phyloP scores from a whole-genome alignment of 1,139 yeast genomes.

The Hanseniaspora sp. region DNA sequence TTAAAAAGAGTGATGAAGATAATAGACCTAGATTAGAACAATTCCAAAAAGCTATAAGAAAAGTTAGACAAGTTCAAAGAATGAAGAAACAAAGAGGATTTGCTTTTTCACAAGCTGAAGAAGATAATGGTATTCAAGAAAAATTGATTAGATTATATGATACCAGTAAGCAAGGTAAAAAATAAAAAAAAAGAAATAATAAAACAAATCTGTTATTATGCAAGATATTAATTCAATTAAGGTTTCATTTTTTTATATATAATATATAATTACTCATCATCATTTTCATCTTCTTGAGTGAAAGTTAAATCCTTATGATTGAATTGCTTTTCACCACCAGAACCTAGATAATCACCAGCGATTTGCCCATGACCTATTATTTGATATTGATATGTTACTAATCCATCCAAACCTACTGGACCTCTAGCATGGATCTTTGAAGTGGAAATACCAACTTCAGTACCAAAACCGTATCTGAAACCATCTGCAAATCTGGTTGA shows the following conservation, averaged over 20 bases:
- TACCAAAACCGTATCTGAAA: conserved; percentile 93
- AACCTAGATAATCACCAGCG: conserved; percentile 84
- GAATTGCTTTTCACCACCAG: conserved; percentile 77
- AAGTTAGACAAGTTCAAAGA: conserved; percentile 94
- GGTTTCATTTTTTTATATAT: background rate
- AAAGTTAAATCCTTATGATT: conserved; percentile 53
- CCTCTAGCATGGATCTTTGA: conserved; percentile 97
- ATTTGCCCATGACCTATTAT: conserved; percentile 84
- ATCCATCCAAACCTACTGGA: conserved; percentile 95
- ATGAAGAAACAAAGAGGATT: conserved; percentile 97
- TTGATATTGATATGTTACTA: conserved; percentile 90
- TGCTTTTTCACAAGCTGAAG: conserved; percentile 94
- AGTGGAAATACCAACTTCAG: conserved; percentile 96
- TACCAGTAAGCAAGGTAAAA: conserved; percentile 57
- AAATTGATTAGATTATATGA: conserved; percentile 87
- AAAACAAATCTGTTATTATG: background rate
- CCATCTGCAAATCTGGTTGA: conserved; percentile 98
- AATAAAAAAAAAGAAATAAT: conserved; percentile 33
- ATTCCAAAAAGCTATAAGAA: conserved; percentile 92
- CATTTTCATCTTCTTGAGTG: conserved; percentile 16
- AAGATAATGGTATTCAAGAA: conserved; percentile 63
- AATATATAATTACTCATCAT: background rate
- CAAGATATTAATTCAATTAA: no score
- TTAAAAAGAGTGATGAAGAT: conserved; percentile 63
- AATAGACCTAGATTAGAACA: conserved; percentile 92